Base-by-base conservation (phyloP, 2,329 filamentous ascomycete genomes). In the Fusarium tupiense region DNA sequence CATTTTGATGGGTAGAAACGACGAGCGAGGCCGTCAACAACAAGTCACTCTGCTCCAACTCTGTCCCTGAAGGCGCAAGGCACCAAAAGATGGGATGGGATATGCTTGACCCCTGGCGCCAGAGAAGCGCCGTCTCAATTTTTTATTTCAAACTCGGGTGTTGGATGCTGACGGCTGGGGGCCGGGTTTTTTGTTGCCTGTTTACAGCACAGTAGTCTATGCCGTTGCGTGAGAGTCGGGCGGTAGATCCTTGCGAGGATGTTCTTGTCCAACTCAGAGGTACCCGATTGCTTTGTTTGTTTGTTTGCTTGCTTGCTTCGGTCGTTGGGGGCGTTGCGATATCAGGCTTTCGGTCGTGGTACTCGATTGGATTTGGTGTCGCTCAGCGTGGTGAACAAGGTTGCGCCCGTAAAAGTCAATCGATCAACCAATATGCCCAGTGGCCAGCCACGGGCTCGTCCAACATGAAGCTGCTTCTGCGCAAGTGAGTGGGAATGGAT, bases 1-100 rank as follows among this genome's bases (percentile, higher is more conserved):
- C 88, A 90, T 90, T 79, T 77, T 86, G 84, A 53, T 57, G 29
- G 66, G 38, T 47, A 57, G 59, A 66, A 57, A 69, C 57, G 69
- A 69, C 63, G 63, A 69, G 54, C 69, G 71, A 59, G 62, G 66
- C 65, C 66, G 72, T 67, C 70, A 71, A 71, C 70, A 71, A 69
- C 40, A 73, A 72, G 71, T 67, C 73, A 59, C 56, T 59, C 41
- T 37, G 41, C 11, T 59, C 31, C 20, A 26, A 68, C 60, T 69
- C 41, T 62, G 59, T 66, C 61, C 67, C 67, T 73, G 60, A 64
- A 68, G 52, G 71, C 47, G 66, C 67, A 68, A 71, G 71, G 73
- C 65, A 69, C 72, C 66, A 50, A 69, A 58, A 52, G 53, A 64
- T 65, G 56, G 53, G 58, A 61, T 65, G 56, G 53, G 58, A 61